Evolutionary conservation across 78 protist species (phyloP), one percentile per base, ranked within the genome.

Genomic region (Dictyostelium brefeldianum): DNA sequence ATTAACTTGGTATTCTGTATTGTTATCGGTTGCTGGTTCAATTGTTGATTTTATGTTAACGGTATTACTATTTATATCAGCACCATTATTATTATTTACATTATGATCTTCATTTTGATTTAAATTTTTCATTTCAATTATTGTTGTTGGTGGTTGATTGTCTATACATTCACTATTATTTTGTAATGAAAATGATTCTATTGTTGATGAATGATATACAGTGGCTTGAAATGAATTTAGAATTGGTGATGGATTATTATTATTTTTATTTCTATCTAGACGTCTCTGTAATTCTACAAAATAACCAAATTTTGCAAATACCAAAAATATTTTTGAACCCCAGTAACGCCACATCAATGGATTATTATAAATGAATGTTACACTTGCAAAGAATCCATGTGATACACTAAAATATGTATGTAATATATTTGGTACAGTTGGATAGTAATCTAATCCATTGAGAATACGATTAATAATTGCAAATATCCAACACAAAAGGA

Each of bases 221-320:
- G 70, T 62, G 0, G 70, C 70, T 1, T 29, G 43, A 62, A 22
- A 62, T 0, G 70, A 62, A 62, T 62, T 62, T 62, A 62, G 27
- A 22, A 62, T 62, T 62, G 92, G 92, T 9, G 92, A 85, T n/a
- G 80, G 81, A 59, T 84, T 84, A 62, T 84, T 84, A 62, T 84
- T 84, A 59, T 73, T 70, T 51, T 84, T 84, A 67, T 84, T 84
- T 46, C 65, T 73, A n/a, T 84, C 81, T 25, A 73, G 27, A 5
- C 48, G 18, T 70, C 47, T 70, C 25, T 20, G 27, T 22, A 74
- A 41, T 15, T 84, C 91, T 9, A 74, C 31, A 62, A 31, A 84
- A 48, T 53, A 74, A 46, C 91, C 91, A 59, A 71, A 74, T 7
- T 54, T 18, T 11, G 81, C 51, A 36, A 84, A 84, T 1, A 53